phyloP scores from a whole-genome alignment of 306 rosid species.

The Quercus variabilis region DNA sequence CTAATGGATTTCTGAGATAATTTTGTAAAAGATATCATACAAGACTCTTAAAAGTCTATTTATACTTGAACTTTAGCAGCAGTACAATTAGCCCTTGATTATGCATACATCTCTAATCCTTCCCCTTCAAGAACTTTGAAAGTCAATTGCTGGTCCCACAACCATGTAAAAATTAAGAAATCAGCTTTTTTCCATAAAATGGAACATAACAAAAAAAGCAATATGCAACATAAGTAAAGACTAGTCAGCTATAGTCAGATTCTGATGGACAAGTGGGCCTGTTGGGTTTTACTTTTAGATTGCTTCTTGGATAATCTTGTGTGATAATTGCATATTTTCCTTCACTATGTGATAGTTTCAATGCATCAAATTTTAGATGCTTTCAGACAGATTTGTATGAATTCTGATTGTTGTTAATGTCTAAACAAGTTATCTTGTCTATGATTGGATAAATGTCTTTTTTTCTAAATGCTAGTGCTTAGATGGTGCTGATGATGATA shows the following conservation, averaged over 20 bases:
- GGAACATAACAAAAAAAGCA: too few relatives aligned
- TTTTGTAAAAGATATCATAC: too few relatives aligned
- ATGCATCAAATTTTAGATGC: background rate
- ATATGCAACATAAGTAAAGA: background rate
- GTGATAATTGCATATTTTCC: background rate
- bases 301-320: background rate
- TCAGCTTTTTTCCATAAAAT: too few relatives aligned
- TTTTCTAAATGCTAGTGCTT: constrained; percentile 50
- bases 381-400: background rate
- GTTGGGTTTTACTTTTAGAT: background rate
- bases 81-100: too few relatives aligned
- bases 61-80: too few relatives aligned
- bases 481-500: constrained; percentile 55
- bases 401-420: background rate
- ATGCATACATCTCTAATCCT: too few relatives aligned
- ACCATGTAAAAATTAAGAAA: too few relatives aligned
- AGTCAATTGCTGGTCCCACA: too few relatives aligned
- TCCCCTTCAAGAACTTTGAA: too few relatives aligned
- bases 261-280: background rate
- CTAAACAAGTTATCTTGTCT: constrained; percentile 3
- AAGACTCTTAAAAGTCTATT: too few relatives aligned
- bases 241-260: background rate
- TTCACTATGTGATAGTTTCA: background rate
- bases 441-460: constrained; percentile 15
- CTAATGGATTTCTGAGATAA: too few relatives aligned